Percentiles rank a stretch among this genome's conserved stretches.
phyloP scores from a whole-genome alignment of 73 alveolate genomes.

The Uronychia setigera region DNA sequence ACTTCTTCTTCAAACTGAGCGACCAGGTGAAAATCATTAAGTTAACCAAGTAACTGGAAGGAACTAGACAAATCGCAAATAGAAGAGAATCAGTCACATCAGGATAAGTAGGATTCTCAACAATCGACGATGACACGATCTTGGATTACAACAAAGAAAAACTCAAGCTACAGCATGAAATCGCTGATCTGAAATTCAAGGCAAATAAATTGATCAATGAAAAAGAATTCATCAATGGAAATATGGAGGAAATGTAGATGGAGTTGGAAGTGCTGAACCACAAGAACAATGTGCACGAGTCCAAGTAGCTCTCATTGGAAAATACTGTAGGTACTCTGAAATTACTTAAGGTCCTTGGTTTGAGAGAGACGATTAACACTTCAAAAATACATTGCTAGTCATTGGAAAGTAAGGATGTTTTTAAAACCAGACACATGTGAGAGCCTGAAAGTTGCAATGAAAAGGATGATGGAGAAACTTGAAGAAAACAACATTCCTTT shows the following conservation, averaged over 20 bases:
- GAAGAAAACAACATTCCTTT: not conserved
- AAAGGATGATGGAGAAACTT: not conserved
- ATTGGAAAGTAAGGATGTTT: not conserved
- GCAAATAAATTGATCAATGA: not conserved
- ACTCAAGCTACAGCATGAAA: not conserved
- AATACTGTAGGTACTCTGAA: not conserved
- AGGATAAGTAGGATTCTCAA: too few relatives aligned
- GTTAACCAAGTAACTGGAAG: not conserved
- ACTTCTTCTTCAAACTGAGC: not conserved
- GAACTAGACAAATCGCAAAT: slow-evolving; percentile 1
- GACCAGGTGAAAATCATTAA: not conserved
- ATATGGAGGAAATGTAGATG: slow-evolving; percentile 18
- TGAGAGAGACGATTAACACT: not conserved
- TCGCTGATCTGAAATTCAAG: slow-evolving; percentile 1
- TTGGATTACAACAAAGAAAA: not conserved
- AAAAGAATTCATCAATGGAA: slow-evolving; percentile 1
- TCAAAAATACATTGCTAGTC: not conserved
- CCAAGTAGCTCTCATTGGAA: not conserved
- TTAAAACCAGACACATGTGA: not conserved
- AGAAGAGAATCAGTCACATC: slow-evolving; percentile 18
- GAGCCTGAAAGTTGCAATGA: not conserved
- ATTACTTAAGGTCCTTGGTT: not conserved
- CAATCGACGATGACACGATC: too few relatives aligned
- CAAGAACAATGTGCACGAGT: not conserved
- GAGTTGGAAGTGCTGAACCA: slow-evolving; percentile 4